Conservation (phyloP, 305 asterid species). For the Solanum hybrid region DNA sequence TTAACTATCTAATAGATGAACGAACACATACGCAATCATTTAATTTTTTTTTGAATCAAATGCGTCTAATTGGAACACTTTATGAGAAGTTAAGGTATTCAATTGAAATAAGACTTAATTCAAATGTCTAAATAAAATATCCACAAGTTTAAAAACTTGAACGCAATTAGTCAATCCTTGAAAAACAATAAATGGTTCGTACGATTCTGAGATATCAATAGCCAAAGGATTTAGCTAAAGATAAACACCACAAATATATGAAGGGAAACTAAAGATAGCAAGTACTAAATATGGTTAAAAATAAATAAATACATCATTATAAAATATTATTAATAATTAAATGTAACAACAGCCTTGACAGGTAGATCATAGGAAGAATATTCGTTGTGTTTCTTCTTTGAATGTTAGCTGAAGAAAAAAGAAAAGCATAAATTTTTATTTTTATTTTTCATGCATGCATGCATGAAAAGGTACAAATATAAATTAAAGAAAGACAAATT, state of each 20-base stretch:
- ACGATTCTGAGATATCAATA: background rate
- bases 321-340: too few relatives aligned
- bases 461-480: background rate
- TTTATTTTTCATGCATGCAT: background rate
- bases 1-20: background rate
- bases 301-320: too few relatives aligned
- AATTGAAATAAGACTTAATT: too few relatives aligned
- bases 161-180: background rate
- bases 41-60: background rate
- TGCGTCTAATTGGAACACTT: too few relatives aligned
- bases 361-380: background rate
- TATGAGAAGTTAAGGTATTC: too few relatives aligned
- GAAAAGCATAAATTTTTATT: too few relatives aligned
- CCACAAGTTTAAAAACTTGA: too few relatives aligned
- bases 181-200: background rate
- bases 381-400: background rate
- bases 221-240: background rate
- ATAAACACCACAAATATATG: background rate
- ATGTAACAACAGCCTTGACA: background rate
- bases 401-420: background rate
- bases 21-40: accelerated
- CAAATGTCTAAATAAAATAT: background rate
- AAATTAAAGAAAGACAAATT: background rate
- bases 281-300: background rate
- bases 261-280: background rate